A percentile compares a stretch with the other conserved stretches of the same genome.
These are phyloP conservation scores for Cyberlindnera mycetangii DNA, from an alignment of 805 yeast species.

Conservation along the genomic window DNA sequence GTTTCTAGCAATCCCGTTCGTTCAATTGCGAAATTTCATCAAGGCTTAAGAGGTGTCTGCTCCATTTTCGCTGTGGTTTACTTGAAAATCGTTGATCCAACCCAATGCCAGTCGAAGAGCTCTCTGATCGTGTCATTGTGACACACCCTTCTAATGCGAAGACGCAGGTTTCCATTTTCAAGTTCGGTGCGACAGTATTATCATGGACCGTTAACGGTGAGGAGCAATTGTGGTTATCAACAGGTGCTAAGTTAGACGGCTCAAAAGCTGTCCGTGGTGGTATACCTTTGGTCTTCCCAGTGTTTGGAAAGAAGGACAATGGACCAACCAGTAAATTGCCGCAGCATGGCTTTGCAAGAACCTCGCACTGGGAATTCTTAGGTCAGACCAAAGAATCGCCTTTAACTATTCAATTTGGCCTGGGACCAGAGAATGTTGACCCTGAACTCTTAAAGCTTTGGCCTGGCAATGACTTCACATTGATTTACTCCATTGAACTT, in stretches of 20 bases:
- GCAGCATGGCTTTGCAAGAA: conserved; percentile 96
- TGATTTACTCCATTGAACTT: conserved; percentile 66
- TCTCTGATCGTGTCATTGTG: conserved; percentile 58
- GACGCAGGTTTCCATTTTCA: conserved; percentile 66
- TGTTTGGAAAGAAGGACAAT: conserved; percentile 69
- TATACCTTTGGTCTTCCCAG: conserved; percentile 94
- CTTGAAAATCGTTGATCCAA: no score
- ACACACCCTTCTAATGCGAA: conserved; percentile 49
- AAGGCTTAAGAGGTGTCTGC: background rate
- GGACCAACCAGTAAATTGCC: conserved; percentile 69
- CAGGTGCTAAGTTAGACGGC: conserved; percentile 85
- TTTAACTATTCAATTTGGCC: conserved; percentile 85
- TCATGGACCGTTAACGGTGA: conserved; percentile 74
- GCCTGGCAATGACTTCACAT: conserved; percentile 65
- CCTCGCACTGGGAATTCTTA: conserved; percentile 86
- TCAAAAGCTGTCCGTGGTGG: conserved; percentile 96
- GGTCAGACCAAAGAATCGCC: conserved; percentile 74
- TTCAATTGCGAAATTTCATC: background rate
- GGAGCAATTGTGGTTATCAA: conserved; percentile 82
- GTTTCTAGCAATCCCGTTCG: no score
- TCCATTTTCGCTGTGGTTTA: background rate
- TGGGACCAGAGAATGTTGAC: conserved; percentile 81
- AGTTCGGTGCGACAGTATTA: conserved; percentile 83
- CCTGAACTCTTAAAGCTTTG: conserved; percentile 60
- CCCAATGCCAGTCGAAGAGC: conserved; percentile 52